phyloP scores from a whole-genome alignment of 768 basidiomycete genomes.

The Russula emetica region DNA sequence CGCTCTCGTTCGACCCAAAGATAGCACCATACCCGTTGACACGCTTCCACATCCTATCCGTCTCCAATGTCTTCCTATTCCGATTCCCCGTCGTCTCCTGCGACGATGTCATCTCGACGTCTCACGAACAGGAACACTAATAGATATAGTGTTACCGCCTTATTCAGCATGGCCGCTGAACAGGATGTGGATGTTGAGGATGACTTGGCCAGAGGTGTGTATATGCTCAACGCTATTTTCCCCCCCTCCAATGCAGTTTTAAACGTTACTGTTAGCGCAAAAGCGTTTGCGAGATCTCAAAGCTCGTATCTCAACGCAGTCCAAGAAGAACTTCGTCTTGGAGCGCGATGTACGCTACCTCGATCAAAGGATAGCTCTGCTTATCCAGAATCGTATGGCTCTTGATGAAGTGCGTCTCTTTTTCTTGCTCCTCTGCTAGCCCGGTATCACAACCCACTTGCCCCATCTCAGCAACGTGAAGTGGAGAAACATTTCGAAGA shows the following conservation, averaged over 20 bases:
- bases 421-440: not conserved
- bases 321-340: conserved; percentile 99
- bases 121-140: conserved; percentile 92
- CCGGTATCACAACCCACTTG: conserved; percentile 23
- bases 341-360: conserved; percentile 98
- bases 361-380: conserved; percentile 91
- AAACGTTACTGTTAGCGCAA: conserved; percentile 60
- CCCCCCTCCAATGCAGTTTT: conserved; percentile 10
- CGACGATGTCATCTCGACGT: conserved; percentile 63
- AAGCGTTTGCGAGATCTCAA: conserved; percentile 96
- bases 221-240: conserved; percentile 5
- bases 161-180: conserved; percentile 98
- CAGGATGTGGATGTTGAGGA: conserved; percentile 98
- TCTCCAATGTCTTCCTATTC: conserved; percentile 51
- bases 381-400: conserved; percentile 98
- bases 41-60: conserved; percentile 4
- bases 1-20: conserved; percentile 15
- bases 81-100: conserved; percentile 59
- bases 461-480: conserved; percentile 70
- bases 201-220: conserved; percentile 86
- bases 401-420: conserved; percentile 71
- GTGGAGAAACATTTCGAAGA: conserved; percentile 95
- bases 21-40: conserved; percentile 17
- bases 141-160: conserved; percentile 90
- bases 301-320: conserved; percentile 94